These are phyloP conservation scores for Symbiodinium natans DNA, from an alignment of 73 alveolate genomes.

Conservation along the genomic window DNA sequence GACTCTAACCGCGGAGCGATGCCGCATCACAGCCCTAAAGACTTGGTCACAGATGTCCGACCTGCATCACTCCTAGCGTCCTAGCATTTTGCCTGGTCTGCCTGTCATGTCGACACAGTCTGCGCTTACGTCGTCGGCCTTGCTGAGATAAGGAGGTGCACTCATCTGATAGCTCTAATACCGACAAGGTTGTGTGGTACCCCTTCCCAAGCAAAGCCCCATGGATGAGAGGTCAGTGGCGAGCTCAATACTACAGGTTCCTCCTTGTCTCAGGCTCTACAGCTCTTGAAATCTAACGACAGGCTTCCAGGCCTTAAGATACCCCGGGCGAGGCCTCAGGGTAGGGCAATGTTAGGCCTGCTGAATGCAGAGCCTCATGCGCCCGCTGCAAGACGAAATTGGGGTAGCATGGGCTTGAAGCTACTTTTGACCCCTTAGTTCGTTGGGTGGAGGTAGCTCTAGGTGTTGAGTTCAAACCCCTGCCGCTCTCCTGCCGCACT, in stretches of 20 bases:
- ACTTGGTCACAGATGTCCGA: no score
- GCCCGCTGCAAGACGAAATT: not conserved
- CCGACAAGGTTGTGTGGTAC: no score
- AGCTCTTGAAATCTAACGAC: not conserved
- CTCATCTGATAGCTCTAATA: no score
- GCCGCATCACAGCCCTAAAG: not conserved
- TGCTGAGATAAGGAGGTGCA: not conserved
- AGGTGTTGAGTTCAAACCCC: not conserved
- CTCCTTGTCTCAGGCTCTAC: not conserved
- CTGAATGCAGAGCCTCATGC: not conserved
- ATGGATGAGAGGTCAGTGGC: no score
- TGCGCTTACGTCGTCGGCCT: slow-evolving; percentile 1
- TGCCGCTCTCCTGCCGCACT: no score
- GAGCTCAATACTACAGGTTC: no score
- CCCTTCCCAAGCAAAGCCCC: no score
- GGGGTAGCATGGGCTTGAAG: not conserved
- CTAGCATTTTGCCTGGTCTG: no score
- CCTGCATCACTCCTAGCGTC: no score
- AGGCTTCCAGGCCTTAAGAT: not conserved
- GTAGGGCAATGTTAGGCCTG: not conserved
- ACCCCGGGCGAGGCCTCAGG: not conserved
- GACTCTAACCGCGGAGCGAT: not conserved
- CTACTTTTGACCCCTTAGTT: no score
- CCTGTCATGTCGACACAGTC: no score
- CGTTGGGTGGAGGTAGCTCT: not conserved